phyloP scores from a whole-genome alignment of 2,329 filamentous ascomycete genomes.

The Ophiostoma montium region DNA sequence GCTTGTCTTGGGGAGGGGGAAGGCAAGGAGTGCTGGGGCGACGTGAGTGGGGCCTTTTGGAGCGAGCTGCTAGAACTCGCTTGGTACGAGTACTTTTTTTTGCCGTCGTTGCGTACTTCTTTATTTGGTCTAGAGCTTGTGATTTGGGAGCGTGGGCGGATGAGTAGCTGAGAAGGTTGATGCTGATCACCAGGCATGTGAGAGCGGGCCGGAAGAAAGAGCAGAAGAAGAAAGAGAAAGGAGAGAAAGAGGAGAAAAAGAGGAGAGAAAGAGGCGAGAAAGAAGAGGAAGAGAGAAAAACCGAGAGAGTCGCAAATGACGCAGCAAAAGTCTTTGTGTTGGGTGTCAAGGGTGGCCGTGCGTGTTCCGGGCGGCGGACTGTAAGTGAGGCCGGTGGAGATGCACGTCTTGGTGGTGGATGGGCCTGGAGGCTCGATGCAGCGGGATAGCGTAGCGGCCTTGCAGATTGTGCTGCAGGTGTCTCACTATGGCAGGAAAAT shows the following conservation, averaged over 20 bases:
- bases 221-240: no score
- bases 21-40: neutral
- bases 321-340: no score
- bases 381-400: neutral
- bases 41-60: neutral
- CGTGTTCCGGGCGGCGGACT: neutral
- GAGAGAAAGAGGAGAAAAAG: no score
- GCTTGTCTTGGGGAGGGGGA: no score
- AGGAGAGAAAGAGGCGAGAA: no score
- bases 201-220: no score
- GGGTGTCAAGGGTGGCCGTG: neutral
- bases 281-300: no score
- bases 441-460: neutral
- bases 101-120: neutral
- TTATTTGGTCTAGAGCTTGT: no score
- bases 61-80: neutral
- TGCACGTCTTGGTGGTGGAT: neutral
- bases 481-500: neutral
- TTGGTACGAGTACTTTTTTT: no score
- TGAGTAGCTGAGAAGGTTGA: no score
- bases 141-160: neutral
- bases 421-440: slow-evolving; percentile 1
- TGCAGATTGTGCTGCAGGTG: neutral
- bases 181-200: no score
- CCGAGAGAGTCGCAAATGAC: no score